A percentile compares a stretch with the other conserved stretches of the same genome.
These are phyloP conservation scores for Immersiella caudata DNA, from an alignment of 495 filamentous ascomycete species.

Conservation along the genomic window DNA sequence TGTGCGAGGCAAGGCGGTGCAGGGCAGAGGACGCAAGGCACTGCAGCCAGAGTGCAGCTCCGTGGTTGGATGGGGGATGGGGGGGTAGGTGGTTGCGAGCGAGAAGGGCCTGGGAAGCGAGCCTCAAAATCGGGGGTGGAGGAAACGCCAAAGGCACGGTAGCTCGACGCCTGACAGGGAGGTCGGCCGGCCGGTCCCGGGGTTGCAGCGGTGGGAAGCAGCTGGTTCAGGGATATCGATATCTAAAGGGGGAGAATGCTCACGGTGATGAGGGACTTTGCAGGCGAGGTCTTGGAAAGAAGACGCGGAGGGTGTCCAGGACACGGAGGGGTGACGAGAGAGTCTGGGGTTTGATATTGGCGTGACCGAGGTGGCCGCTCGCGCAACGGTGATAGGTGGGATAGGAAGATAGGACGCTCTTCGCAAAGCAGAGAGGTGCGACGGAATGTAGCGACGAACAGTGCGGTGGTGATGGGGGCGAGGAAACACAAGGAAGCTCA, in stretches of 20 bases:
- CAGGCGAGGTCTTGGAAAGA: conserved; percentile 18
- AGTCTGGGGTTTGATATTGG: conserved; percentile 19
- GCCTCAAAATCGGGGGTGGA: conserved; percentile 24
- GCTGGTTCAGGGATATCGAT: conserved; percentile 41
- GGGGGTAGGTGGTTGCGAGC: conserved; percentile 29
- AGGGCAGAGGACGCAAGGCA: conserved; percentile 45
- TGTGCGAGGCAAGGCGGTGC: conserved; percentile 39
- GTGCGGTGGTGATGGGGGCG: conserved; percentile 12
- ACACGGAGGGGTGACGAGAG: conserved; percentile 12
- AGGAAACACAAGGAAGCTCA: conserved; percentile 29
- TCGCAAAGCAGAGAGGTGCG: neutral
- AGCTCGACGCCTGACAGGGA: conserved; percentile 18
- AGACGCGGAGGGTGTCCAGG: conserved; percentile 20
- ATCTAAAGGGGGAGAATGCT: conserved; percentile 31
- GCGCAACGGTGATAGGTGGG: conserved; percentile 19
- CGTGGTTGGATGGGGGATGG: conserved; percentile 29
- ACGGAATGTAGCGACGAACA: conserved; percentile 2
- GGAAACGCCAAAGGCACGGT: conserved; percentile 27
- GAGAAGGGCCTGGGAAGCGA: conserved; percentile 30
- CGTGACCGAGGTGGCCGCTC: conserved; percentile 12
- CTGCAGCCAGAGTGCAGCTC: conserved; percentile 41
- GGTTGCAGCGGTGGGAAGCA: conserved; percentile 44
- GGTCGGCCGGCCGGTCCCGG: conserved; percentile 21
- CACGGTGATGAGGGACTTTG: conserved; percentile 31
- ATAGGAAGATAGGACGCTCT: conserved; percentile 8